Conservation (phyloP, 495 filamentous ascomycete genomes). For the Lentithecium fluviatile region DNA sequence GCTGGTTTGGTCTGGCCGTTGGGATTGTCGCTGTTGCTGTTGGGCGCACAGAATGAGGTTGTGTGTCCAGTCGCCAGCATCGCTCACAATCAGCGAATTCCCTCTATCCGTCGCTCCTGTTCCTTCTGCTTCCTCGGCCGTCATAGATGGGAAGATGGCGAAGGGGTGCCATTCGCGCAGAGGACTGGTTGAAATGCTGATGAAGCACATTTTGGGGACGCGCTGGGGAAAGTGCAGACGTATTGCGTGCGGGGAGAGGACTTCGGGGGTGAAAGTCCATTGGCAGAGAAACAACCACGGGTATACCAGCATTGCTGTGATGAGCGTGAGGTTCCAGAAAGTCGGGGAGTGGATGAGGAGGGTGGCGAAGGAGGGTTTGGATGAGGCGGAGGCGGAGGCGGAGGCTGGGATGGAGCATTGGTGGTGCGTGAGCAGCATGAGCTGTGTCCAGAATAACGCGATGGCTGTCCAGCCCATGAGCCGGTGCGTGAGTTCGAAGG, state of each 20-base stretch:
- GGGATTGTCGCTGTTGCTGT: no score
- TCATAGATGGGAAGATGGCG: constrained; percentile 30
- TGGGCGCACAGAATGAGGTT: no score
- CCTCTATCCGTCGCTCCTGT: neutral
- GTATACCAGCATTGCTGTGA: constrained; percentile 17
- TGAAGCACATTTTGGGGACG: constrained; percentile 11
- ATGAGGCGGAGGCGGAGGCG: neutral
- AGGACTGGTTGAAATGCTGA: constrained; percentile 26
- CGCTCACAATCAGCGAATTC: constrained; percentile 26
- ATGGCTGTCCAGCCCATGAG: constrained; percentile 56
- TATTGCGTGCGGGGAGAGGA: constrained; percentile 34
- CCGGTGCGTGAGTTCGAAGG: constrained; percentile 58
- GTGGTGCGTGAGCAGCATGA: neutral
- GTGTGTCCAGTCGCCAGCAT: constrained; percentile 37
- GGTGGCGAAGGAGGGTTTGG: neutral
- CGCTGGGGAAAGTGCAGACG: constrained; percentile 30
- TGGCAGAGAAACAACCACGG: constrained; percentile 32
- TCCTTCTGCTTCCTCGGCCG: no score
- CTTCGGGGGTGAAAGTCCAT: constrained; percentile 20
- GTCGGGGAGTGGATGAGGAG: constrained; percentile 10
- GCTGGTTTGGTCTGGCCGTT: no score
- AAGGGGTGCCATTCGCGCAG: constrained; percentile 36
- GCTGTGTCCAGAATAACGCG: constrained; percentile 42
- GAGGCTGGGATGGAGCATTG: no score
- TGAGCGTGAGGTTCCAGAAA: constrained; percentile 34